Percentiles rank a stretch among this genome's conserved stretches.
Evolutionary conservation across 192 early-diverging fungal genomes (phyloP).

Genomic region (Bifiguratus adelaidae): DNA sequence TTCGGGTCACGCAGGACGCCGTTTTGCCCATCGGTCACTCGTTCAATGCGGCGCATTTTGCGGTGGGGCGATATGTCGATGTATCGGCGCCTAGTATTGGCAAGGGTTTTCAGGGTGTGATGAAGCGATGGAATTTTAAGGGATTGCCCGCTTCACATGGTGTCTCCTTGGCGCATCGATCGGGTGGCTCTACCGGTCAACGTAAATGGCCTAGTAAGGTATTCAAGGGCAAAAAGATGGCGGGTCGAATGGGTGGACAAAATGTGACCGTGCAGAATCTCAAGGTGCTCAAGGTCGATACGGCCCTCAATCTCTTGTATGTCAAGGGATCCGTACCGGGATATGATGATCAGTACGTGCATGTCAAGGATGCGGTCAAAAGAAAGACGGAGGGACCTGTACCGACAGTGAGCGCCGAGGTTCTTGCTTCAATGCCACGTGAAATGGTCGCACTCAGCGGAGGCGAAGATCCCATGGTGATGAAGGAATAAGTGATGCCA

Average conservation of each 20-base stretch:
- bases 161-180: slow-evolving; percentile 81
- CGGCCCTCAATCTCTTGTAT: slow-evolving; percentile 76
- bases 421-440: slow-evolving; percentile 28
- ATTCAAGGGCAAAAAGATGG: slow-evolving; percentile 97
- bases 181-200: slow-evolving; percentile 80
- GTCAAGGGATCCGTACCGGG: slow-evolving; percentile 91
- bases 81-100: slow-evolving; percentile 77
- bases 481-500: slow-evolving; percentile 31
- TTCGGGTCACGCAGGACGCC: slow-evolving; percentile 78
- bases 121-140: slow-evolving; percentile 93
- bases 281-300: slow-evolving; percentile 82
- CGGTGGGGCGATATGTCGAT: slow-evolving; percentile 93
- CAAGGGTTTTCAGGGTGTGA: slow-evolving; percentile 94
- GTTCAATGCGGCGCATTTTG: slow-evolving; percentile 80
- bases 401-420: slow-evolving; percentile 50
- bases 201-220: slow-evolving; percentile 77
- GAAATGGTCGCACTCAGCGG: slow-evolving; percentile 34
- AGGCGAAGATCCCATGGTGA: slow-evolving; percentile 31
- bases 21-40: slow-evolving; percentile 55
- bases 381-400: slow-evolving; percentile 58
- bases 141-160: slow-evolving; percentile 94
- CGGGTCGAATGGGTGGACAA: slow-evolving; percentile 89
- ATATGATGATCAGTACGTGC: slow-evolving; percentile 72
- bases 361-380: slow-evolving; percentile 80
- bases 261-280: slow-evolving; percentile 70